Conservation (phyloP, 306 rosid genomes). For the Malus sylvestris region DNA sequence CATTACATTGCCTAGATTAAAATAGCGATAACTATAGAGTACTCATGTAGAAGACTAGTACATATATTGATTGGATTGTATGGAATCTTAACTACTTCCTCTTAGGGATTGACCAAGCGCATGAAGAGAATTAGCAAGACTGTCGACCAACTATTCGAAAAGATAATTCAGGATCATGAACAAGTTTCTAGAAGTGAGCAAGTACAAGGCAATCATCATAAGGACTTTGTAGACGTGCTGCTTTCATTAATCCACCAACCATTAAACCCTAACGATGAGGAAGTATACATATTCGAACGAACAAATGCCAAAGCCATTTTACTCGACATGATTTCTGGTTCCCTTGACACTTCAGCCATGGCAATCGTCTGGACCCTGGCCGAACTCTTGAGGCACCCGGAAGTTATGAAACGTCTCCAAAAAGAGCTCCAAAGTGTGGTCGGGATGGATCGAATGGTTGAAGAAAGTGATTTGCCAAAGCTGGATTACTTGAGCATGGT, state of each 20-base stretch:
- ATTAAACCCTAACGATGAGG: too few species aligned
- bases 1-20: too few species aligned
- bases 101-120: slow-evolving; percentile 22
- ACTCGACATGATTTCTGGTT: too few species aligned
- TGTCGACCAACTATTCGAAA: slow-evolving; percentile 16
- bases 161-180: slow-evolving; percentile 22
- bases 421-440: slow-evolving; percentile 22
- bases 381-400: not conserved
- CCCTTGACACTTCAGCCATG: too few species aligned
- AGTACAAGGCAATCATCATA: not conserved
- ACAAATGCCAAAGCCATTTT: too few species aligned
- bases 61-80: too few species aligned
- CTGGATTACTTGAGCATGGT: slow-evolving; percentile 31
- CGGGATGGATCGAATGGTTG: slow-evolving; percentile 27
- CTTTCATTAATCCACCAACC: slow-evolving; percentile 19
- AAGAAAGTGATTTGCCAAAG: slow-evolving; percentile 26
- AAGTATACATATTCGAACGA: too few species aligned
- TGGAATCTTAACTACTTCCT: too few species aligned
- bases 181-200: not conserved
- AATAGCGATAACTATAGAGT: too few species aligned
- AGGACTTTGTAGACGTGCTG: slow-evolving; percentile 23
- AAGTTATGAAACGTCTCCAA: slow-evolving; percentile 35
- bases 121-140: not conserved
- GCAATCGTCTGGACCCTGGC: too few species aligned
- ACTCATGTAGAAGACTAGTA: too few species aligned